Evolutionary conservation across 2,329 filamentous ascomycete species (phyloP).

Genomic region (Sphaerulina populicola): DNA sequence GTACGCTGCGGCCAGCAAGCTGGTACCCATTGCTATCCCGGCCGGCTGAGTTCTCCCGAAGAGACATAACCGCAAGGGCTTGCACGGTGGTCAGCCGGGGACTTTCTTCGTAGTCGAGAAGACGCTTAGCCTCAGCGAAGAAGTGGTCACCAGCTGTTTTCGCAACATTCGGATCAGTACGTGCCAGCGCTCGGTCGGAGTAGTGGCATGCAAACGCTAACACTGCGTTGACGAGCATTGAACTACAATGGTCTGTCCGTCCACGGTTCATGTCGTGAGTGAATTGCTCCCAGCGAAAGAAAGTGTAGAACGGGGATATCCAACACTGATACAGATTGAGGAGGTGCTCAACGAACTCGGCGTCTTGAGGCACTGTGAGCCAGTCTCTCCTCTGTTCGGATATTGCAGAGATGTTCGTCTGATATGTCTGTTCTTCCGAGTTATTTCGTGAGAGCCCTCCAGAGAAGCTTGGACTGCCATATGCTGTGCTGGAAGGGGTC

Average conservation of each 20-base stretch:
- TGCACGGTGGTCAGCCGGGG: slow-evolving; percentile 63
- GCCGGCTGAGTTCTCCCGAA: slow-evolving; percentile 60
- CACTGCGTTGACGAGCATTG: slow-evolving; percentile 35
- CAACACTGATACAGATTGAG: slow-evolving; percentile 41
- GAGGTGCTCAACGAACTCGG: slow-evolving; percentile 32
- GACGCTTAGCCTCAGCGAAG: slow-evolving; percentile 58
- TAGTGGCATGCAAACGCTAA: slow-evolving; percentile 32
- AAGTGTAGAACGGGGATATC: slow-evolving; percentile 66
- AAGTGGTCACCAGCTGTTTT: slow-evolving; percentile 64
- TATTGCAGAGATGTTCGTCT: slow-evolving; percentile 2
- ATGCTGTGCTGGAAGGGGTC: slow-evolving; percentile 14
- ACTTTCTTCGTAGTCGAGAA: slow-evolving; percentile 51
- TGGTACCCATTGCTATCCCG: slow-evolving; percentile 66
- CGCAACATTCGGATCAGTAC: slow-evolving; percentile 54
- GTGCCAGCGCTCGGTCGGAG: slow-evolving; percentile 56
- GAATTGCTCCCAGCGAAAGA: slow-evolving; percentile 64
- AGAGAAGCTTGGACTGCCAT: slow-evolving; percentile 8
- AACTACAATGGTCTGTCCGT: slow-evolving; percentile 57
- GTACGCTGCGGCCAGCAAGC: slow-evolving; percentile 63
- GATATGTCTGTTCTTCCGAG: slow-evolving; percentile 16
- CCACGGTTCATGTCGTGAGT: slow-evolving; percentile 56
- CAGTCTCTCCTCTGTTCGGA: slow-evolving; percentile 18
- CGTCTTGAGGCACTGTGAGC: slow-evolving; percentile 30
- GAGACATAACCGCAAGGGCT: slow-evolving; percentile 66
- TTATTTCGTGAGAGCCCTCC: slow-evolving; percentile 13